These are phyloP conservation scores for Leptographium wingfieldii DNA, from an alignment of 2,329 filamentous ascomycete genomes.

Conservation along the genomic window DNA sequence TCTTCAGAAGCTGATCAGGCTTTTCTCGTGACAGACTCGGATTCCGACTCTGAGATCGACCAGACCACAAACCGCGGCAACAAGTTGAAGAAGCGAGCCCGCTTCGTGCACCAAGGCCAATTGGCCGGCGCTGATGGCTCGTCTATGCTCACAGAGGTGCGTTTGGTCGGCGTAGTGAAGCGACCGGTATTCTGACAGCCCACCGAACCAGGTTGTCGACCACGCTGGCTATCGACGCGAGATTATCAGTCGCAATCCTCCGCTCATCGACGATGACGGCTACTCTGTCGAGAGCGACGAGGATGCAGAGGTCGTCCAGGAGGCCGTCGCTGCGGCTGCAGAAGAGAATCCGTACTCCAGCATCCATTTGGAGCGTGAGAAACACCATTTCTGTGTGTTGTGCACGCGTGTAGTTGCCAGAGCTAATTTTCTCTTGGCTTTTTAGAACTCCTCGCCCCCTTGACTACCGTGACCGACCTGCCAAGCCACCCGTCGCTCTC, in stretches of 20 bases:
- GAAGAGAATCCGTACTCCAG: slow-evolving; percentile 65
- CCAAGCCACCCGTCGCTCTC: slow-evolving; percentile 63
- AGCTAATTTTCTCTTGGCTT: background rate
- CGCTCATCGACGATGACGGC: slow-evolving; percentile 63
- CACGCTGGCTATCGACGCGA: slow-evolving; percentile 61
- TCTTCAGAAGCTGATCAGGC: background rate
- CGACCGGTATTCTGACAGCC: too few species aligned
- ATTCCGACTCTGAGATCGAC: slow-evolving; percentile 62
- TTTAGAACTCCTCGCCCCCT: slow-evolving; percentile 58
- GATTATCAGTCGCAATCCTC: slow-evolving; percentile 63
- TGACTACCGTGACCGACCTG: slow-evolving; percentile 63
- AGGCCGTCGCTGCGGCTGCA: slow-evolving; percentile 48
- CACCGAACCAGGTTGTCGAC: slow-evolving; percentile 45
- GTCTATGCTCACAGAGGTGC: slow-evolving; percentile 58
- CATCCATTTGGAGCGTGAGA: slow-evolving; percentile 57
- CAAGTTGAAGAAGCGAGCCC: slow-evolving; percentile 64
- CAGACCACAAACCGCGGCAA: slow-evolving; percentile 62
- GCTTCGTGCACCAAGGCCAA: slow-evolving; percentile 58
- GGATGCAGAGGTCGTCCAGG: slow-evolving; percentile 47
- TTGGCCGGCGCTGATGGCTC: slow-evolving; percentile 54
- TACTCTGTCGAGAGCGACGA: slow-evolving; percentile 64
- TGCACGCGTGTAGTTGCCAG: background rate
- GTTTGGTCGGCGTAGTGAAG: slow-evolving; percentile 12
- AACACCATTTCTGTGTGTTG: background rate
- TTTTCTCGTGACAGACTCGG: slow-evolving; percentile 44